These are phyloP conservation scores for Uronychia setigera DNA, from an alignment of 73 alveolate genomes.

Conservation along the genomic window DNA sequence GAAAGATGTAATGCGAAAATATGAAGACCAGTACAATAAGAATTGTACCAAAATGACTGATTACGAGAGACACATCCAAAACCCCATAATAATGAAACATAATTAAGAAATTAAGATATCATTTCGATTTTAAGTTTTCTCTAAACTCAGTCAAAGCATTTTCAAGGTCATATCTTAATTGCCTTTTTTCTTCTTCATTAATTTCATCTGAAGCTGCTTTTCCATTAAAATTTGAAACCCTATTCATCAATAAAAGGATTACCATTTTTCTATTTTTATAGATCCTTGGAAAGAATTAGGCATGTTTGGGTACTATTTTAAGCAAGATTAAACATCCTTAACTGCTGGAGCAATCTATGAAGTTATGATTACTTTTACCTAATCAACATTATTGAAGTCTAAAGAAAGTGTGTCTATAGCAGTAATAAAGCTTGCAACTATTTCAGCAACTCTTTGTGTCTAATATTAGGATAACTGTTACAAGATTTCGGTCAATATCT, in stretches of 20 bases:
- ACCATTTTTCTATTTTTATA: slow-evolving; percentile 26
- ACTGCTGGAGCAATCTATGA: slow-evolving; percentile 34
- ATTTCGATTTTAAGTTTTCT: not conserved
- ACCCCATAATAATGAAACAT: no score
- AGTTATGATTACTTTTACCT: not conserved
- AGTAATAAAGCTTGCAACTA: slow-evolving; percentile 36
- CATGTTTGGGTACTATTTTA: slow-evolving; percentile 36
- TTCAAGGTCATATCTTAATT: slow-evolving; percentile 41
- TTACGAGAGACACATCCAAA: no score
- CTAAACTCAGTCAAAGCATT: slow-evolving; percentile 6
- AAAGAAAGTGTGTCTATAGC: slow-evolving; percentile 28
- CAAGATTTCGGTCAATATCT: slow-evolving; percentile 44
- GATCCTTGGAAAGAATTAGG: slow-evolving; percentile 39
- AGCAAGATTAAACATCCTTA: slow-evolving; percentile 27
- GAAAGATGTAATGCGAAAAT: no score
- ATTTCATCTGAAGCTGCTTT: slow-evolving; percentile 43
- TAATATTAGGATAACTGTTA: slow-evolving; percentile 17
- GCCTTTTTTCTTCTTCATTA: slow-evolving; percentile 37
- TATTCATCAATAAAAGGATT: not conserved
- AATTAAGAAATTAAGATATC: no score
- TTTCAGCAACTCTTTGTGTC: slow-evolving; percentile 51
- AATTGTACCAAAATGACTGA: no score
- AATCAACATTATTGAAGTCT: slow-evolving; percentile 11
- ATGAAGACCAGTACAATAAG: no score
- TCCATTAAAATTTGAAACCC: not conserved